A percentile compares a stretch with the other conserved stretches of the same genome.
These are phyloP conservation scores for Petunia secreta DNA, from an alignment of 257 asterid species.

Conservation along the genomic window DNA sequence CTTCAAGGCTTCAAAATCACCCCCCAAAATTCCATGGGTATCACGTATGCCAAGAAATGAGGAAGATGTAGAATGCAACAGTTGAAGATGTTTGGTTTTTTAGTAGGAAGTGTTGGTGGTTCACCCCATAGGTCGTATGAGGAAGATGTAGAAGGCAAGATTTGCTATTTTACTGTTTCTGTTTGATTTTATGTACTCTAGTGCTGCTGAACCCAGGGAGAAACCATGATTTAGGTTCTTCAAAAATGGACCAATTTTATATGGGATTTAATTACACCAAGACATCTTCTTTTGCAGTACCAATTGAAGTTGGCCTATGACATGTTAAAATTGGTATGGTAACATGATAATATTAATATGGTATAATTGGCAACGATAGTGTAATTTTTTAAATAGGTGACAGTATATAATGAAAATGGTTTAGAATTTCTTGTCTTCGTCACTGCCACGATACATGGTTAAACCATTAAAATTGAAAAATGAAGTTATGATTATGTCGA, in stretches of 20 bases:
- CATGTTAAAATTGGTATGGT: too few relatives aligned
- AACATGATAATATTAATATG: too few relatives aligned
- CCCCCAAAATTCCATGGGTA: constrained; percentile 89
- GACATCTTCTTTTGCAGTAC: neutral
- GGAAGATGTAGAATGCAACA: neutral
- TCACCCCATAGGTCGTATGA: constrained; percentile 4
- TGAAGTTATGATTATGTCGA: too few relatives aligned
- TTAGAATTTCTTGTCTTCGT: too few relatives aligned
- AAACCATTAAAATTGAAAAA: too few relatives aligned
- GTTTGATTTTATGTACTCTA: neutral
- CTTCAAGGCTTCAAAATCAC: constrained; percentile 96
- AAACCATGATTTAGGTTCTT: neutral
- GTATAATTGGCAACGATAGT: too few relatives aligned
- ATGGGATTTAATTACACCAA: neutral
- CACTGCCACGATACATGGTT: too few relatives aligned
- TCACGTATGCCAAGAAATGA: constrained; percentile 84
- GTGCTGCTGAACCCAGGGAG: constrained; percentile 4
- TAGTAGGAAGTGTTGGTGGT: neutral
- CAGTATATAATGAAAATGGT: too few relatives aligned
- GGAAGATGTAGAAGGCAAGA: constrained; percentile 7
- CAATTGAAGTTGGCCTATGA: neutral
- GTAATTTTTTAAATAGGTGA: too few relatives aligned
- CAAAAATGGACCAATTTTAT: neutral
- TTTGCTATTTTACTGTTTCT: neutral
- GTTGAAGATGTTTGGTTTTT: neutral